phyloP scores from a whole-genome alignment of 2,329 filamentous ascomycete species.

The Tolypocladium paradoxum region DNA sequence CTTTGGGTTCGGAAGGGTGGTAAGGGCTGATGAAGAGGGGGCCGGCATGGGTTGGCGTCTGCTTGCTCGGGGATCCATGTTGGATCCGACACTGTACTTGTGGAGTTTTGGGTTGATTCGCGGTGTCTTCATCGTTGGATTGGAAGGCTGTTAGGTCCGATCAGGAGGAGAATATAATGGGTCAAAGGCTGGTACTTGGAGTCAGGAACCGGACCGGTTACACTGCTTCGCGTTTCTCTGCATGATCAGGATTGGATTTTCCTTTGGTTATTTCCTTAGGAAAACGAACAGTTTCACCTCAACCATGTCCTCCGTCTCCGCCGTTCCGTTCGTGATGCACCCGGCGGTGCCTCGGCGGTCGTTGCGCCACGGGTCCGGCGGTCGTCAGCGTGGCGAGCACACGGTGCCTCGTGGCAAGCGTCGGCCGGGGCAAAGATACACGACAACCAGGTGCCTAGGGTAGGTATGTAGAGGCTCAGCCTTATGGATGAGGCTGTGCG shows the following conservation, averaged over 20 bases:
- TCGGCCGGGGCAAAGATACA: not conserved
- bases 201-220: not conserved
- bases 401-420: not conserved
- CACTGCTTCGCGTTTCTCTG: not conserved
- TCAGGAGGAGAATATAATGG: too few species aligned
- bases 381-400: not conserved
- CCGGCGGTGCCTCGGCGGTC: too few species aligned
- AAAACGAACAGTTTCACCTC: not conserved
- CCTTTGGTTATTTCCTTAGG: not conserved
- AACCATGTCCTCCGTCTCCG: not conserved
- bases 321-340: not conserved
- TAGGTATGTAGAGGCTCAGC: not conserved
- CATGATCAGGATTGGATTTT: not conserved
- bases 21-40: not conserved
- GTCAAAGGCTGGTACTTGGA: not conserved
- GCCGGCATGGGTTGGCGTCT: not conserved
- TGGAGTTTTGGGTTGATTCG: not conserved
- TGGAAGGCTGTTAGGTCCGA: not conserved
- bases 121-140: not conserved
- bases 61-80: not conserved
- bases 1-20: not conserved
- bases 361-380: not conserved
- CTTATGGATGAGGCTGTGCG: not conserved
- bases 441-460: too few species aligned
- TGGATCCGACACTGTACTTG: not conserved